Evolutionary conservation across 345 rosid species (phyloP), one percentile per base, ranked within the genome.

Genomic region (Aurinia saxatilis): DNA sequence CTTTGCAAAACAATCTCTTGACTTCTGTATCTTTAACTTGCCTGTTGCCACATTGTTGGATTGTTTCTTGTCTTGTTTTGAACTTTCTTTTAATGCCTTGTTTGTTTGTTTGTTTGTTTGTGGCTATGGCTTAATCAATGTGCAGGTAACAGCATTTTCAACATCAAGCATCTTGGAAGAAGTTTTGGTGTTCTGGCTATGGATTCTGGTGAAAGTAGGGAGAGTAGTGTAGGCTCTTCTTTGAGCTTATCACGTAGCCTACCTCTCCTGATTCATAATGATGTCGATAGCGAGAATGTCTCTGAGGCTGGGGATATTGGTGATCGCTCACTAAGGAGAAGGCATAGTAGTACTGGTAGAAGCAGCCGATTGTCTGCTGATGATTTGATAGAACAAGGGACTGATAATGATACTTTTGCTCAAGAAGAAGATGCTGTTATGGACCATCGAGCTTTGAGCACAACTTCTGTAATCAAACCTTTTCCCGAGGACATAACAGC

Each of bases 231-330:
- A 17, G 72, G 69, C 47, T 78, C 83, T 79, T 84, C 91, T 57
- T 38, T 78, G 14, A 75, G 79, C 63, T 64, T 81, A 63, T 73
- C 85, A 35, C 67, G 78, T 19, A 59, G 44, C 18, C 14, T 59
- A 56, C 53, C 78, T 23, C 64, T 56, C 37, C 53, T 69, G 5
- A 27, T 57, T 9, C 77, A 75, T 72, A 84, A 82, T 79, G 84
- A 65, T 40, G 51, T 51, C 39, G 84, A 80, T 62, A 80, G 79
- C 33, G 84, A 80, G 80, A 68, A 49, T 59, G 98, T 80, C 68
- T 88, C 98, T 8, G 90, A 88, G 81, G 96, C 91, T 1, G 98
- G 95, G 27, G 98, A 91, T 77, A 80, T 79, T 42, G 98, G 98
- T 21, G 92, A 84, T 72, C 84, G 87, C 27, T 90, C 80, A 19